phyloP scores from a whole-genome alignment of 345 rosid species.

The Eucalyptus tenuipes region DNA sequence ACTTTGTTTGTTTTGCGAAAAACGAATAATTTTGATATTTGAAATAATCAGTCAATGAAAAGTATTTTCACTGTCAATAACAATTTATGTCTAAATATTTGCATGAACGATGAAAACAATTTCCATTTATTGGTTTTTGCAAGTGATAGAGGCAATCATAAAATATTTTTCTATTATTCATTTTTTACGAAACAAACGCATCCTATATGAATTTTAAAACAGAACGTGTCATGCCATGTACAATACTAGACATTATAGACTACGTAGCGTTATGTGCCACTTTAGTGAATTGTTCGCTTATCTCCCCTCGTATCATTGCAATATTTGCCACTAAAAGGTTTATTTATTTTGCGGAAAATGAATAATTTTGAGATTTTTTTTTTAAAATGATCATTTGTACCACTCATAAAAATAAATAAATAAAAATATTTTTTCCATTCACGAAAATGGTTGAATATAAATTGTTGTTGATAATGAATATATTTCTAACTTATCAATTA shows the following conservation, averaged over 20 bases:
- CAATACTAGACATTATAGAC: neutral
- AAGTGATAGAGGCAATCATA: neutral
- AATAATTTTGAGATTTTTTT: neutral
- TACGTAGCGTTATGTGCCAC: neutral
- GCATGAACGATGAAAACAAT: rapidly evolving
- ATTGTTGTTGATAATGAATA: neutral
- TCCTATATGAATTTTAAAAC: neutral
- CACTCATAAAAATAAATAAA: neutral
- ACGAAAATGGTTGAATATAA: neutral
- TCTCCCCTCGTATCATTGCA: neutral
- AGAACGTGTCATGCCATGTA: neutral
- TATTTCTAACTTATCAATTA: rapidly evolving
- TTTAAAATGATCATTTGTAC: neutral
- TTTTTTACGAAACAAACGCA: neutral
- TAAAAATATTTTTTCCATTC: neutral
- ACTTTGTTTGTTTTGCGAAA: rapidly evolving
- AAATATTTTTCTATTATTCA: neutral
- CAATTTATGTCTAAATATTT: neutral
- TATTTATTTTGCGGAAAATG: neutral
- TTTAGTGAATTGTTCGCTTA: neutral
- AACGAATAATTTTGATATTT: neutral
- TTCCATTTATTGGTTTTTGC: neutral
- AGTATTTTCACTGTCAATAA: neutral
- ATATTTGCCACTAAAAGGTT: neutral
- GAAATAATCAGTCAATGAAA: neutral